A percentile compares a stretch with the other conserved stretches of the same genome.
Conservation (phyloP, 1,284 basidiomycete genomes). For the Cutaneotrichosporon mucoides region DNA sequence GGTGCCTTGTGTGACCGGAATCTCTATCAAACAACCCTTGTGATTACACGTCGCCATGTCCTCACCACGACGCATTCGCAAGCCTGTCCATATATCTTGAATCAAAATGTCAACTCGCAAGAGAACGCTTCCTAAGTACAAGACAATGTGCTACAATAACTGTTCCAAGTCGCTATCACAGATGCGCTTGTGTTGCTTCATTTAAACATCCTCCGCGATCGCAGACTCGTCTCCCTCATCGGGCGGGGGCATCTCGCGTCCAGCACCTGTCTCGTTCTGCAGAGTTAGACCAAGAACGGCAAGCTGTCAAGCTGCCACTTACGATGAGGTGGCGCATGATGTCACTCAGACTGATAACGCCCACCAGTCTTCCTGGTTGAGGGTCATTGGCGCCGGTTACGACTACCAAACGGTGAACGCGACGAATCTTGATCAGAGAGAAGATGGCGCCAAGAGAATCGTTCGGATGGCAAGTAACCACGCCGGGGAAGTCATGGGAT, state of each 20-base stretch:
- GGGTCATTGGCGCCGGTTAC: slow-evolving; percentile 58
- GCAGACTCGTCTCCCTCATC: slow-evolving; percentile 14
- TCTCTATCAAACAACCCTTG: neutral
- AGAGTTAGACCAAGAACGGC: neutral
- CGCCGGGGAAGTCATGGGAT: slow-evolving; percentile 88
- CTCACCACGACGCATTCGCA: no score
- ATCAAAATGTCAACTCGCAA: neutral
- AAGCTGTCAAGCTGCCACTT: slow-evolving; percentile 14
- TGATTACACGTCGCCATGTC: neutral
- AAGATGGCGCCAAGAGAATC: slow-evolving; percentile 92
- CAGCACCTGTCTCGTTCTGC: slow-evolving; percentile 7
- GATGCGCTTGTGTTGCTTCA: neutral
- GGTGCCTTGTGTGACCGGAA: neutral
- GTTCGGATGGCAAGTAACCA: slow-evolving; percentile 88
- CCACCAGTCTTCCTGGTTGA: slow-evolving; percentile 65
- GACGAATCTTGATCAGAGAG: slow-evolving; percentile 83
- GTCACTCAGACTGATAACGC: slow-evolving; percentile 86
- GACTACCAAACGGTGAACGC: slow-evolving; percentile 90
- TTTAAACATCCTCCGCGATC: neutral
- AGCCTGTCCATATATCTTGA: no score
- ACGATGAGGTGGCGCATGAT: slow-evolving; percentile 78
- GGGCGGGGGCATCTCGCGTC: slow-evolving; percentile 4
- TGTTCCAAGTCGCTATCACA: neutral
- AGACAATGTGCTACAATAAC: slow-evolving; percentile 8
- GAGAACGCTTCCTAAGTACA: neutral